Percentiles rank a stretch among this genome's conserved stretches.
These are phyloP conservation scores for Talaromyces amestolkiae DNA, from an alignment of 2,329 filamentous ascomycete species.

Conservation along the genomic window DNA sequence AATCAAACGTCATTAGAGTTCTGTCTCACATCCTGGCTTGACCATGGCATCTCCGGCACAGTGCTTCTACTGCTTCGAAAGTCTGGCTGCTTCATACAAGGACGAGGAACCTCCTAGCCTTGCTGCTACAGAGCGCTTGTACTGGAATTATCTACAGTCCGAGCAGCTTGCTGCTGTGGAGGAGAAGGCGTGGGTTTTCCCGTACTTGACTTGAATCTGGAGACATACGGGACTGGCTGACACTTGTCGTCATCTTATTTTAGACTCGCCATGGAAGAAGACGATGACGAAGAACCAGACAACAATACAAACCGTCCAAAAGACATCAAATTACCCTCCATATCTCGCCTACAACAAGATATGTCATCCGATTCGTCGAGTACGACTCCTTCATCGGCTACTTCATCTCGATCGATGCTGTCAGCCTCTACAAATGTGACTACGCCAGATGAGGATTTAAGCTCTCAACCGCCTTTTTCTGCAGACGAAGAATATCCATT, in stretches of 20 bases:
- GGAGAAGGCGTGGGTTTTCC: constrained; percentile 24
- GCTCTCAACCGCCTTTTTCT: constrained; percentile 7
- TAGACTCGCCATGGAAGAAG: background rate
- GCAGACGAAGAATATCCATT: constrained; percentile 62
- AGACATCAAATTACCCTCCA: constrained; percentile 31
- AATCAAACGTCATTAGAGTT: background rate
- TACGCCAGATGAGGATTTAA: constrained; percentile 41
- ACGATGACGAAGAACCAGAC: constrained; percentile 17
- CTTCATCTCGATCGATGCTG: constrained; percentile 46
- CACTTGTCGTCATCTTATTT: background rate
- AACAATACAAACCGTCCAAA: constrained; percentile 23
- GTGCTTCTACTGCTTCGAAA: constrained; percentile 92
- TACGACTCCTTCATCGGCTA: constrained; percentile 45
- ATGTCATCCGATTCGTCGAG: constrained; percentile 41
- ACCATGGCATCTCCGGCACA: constrained; percentile 80
- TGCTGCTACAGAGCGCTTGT: constrained; percentile 67
- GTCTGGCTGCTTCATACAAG: constrained; percentile 72
- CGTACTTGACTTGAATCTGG: background rate
- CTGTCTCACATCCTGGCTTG: background rate
- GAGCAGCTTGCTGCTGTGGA: constrained; percentile 39
- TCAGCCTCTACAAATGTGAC: constrained; percentile 43
- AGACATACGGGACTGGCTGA: background rate
- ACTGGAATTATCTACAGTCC: constrained; percentile 51
- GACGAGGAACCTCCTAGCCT: constrained; percentile 66
- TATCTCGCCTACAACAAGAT: constrained; percentile 36